phyloP scores from a whole-genome alignment of 352 stramenopile species.

The Lagenidium giganteum region DNA sequence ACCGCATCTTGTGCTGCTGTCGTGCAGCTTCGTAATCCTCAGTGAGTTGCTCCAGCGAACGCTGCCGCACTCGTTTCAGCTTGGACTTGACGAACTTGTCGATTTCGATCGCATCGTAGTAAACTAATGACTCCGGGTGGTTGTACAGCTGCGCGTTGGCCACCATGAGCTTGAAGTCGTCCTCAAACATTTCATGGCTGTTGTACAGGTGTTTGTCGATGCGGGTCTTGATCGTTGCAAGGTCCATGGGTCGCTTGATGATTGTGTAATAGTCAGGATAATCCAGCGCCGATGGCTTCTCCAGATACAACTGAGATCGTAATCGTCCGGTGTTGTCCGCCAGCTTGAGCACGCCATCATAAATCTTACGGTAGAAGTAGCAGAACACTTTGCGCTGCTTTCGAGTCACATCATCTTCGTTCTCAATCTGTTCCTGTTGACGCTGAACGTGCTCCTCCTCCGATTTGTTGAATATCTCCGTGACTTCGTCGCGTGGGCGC shows the following conservation, averaged over 20 bases:
- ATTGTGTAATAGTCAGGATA: slow-evolving; percentile 90
- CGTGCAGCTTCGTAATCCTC: slow-evolving; percentile 71
- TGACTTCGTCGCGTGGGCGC: slow-evolving; percentile 9
- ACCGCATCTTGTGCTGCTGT: slow-evolving; percentile 73
- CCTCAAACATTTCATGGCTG: slow-evolving; percentile 60
- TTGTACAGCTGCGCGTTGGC: slow-evolving; percentile 87
- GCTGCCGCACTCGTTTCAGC: slow-evolving; percentile 61
- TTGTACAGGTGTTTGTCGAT: slow-evolving; percentile 66
- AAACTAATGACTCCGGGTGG: slow-evolving; percentile 76
- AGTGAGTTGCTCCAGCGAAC: slow-evolving; percentile 49
- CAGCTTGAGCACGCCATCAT: slow-evolving; percentile 78
- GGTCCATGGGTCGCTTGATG: slow-evolving; percentile 83
- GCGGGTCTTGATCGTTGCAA: slow-evolving; percentile 81
- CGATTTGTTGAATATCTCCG: slow-evolving; percentile 19
- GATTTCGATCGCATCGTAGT: slow-evolving; percentile 80
- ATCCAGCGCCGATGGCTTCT: slow-evolving; percentile 71
- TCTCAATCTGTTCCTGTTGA: no score
- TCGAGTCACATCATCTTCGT: slow-evolving; percentile 35
- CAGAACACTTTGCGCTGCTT: slow-evolving; percentile 61
- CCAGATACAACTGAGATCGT: slow-evolving; percentile 71
- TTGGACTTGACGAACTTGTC: slow-evolving; percentile 80
- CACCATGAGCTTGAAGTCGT: slow-evolving; percentile 83
- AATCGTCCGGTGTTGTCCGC: slow-evolving; percentile 59
- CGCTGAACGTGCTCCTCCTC: slow-evolving; percentile 29
- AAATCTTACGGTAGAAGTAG: slow-evolving; percentile 83